phyloP scores from a whole-genome alignment of 768 basidiomycete species.

The Boletus tomentosulus region DNA sequence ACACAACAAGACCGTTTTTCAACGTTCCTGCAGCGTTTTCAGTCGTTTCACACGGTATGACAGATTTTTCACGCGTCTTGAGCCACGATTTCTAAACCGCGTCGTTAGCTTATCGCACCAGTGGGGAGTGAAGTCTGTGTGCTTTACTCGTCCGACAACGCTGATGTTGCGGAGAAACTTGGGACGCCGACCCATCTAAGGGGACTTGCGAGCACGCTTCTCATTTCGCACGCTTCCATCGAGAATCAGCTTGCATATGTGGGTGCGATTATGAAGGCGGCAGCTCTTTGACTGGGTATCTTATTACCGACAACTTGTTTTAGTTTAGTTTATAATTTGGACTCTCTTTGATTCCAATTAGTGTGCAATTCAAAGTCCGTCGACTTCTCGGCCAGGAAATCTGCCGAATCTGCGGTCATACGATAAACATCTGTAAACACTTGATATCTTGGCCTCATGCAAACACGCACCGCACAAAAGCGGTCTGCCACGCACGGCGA shows the following conservation, averaged over 20 bases:
- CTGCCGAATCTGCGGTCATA: background rate
- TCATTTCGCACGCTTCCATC: constrained; percentile 56
- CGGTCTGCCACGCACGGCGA: constrained; percentile 39
- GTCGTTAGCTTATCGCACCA: constrained; percentile 52
- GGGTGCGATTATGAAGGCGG: constrained; percentile 40
- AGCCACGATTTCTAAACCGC: background rate
- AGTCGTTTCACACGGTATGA: constrained; percentile 52
- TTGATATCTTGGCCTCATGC: constrained; percentile 25
- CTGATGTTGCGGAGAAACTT: constrained; percentile 43
- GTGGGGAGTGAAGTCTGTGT: constrained; percentile 50
- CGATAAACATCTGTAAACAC: constrained; percentile 22
- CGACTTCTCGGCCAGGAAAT: no score
- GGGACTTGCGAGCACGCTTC: constrained; percentile 39
- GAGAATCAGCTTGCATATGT: constrained; percentile 59
- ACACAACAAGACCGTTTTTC: constrained; percentile 46
- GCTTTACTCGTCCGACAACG: constrained; percentile 54
- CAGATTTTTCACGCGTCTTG: background rate
- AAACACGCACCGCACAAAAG: constrained; percentile 38
- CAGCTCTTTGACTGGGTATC: constrained; percentile 6
- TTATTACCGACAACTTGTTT: background rate
- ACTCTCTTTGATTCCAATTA: background rate
- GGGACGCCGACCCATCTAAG: constrained; percentile 45
- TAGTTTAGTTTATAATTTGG: no score
- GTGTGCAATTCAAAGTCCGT: background rate
- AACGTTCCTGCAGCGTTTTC: constrained; percentile 46